Base-by-base conservation (phyloP, 192 early-diverging fungal genomes). In the Linnemannia schmuckeri region DNA sequence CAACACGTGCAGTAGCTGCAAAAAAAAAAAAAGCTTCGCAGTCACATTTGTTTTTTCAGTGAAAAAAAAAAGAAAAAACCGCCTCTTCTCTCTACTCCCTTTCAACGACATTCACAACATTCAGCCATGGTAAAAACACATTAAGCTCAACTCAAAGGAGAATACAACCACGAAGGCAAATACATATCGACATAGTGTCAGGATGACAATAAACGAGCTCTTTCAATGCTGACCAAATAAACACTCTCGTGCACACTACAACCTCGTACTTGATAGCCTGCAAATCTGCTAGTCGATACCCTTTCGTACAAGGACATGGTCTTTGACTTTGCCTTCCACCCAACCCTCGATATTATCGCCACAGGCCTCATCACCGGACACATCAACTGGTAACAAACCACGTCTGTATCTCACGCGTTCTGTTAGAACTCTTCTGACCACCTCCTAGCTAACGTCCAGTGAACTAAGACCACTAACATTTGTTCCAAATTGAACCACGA, bases 361-460 rank as follows among this genome's bases (percentile, higher is more conserved):
- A 91, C 93, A 10, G 94, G 93, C n/a, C 87, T 94, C 69, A 94
- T 97, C 54, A 93, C 91, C 33, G 96, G 96, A 49, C 88, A 95
- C 70, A 89, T 97, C 40, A 87, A 91, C 22, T 95, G 94, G 96
- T 96, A 89, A 71, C 20, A 38, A 38, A 17, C 9, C 69, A 55
- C 22, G 38, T 0, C 55, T 37, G 54, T 6, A 12, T 69, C 3
- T 46, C 6, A 49, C 72, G 22, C n/a, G 38, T 22, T 38, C 30
- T n/a, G 0, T 42, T 24, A 8, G 12, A 55, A 42, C n/a, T 17
- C 4, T 52, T 6, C 0, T 3, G 49, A 52, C 18, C 18, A 20
- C 17, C 18, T 4, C 20, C 6, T 47, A 6, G 18, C 2, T 52
- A 20, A 52, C 49, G 2, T 17, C 20, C 49, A 52, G 17, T 5